Conservation (phyloP, 139 green algal species). For the Chlamydomonas sp. region DNA sequence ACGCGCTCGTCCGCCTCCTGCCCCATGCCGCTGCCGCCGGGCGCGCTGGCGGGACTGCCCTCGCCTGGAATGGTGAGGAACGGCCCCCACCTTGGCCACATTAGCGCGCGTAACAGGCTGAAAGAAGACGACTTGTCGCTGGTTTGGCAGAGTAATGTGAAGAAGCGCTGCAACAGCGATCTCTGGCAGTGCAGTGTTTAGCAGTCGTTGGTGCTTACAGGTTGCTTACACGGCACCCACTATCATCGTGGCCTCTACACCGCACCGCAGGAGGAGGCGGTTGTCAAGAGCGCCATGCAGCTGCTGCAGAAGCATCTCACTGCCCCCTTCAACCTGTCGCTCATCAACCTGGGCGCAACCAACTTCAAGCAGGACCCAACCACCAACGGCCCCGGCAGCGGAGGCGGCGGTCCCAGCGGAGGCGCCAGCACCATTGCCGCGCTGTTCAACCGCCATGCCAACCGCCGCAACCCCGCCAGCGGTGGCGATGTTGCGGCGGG, state of each 20-base stretch:
- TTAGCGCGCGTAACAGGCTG: too few species aligned
- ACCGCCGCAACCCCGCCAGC: neutral
- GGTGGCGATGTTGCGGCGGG: too few species aligned
- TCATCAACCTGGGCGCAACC: constrained; percentile 77
- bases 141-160: too few species aligned
- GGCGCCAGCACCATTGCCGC: neutral
- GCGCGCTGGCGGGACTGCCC: neutral
- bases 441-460: neutral
- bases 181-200: too few species aligned
- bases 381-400: neutral
- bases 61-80: neutral
- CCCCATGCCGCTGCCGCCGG: constrained; percentile 54
- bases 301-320: constrained; percentile 49
- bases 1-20: constrained; percentile 60
- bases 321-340: constrained; percentile 72
- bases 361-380: constrained; percentile 44
- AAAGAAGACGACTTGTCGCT: too few species aligned
- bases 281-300: constrained; percentile 48
- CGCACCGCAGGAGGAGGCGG: constrained; percentile 27
- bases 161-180: too few species aligned
- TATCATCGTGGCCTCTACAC: neutral
- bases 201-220: too few species aligned
- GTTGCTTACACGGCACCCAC: too few species aligned
- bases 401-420: neutral
- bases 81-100: neutral